Percentiles rank a stretch among this genome's conserved stretches.
phyloP scores from a whole-genome alignment of 1,139 yeast species.

The Candida sojae region DNA sequence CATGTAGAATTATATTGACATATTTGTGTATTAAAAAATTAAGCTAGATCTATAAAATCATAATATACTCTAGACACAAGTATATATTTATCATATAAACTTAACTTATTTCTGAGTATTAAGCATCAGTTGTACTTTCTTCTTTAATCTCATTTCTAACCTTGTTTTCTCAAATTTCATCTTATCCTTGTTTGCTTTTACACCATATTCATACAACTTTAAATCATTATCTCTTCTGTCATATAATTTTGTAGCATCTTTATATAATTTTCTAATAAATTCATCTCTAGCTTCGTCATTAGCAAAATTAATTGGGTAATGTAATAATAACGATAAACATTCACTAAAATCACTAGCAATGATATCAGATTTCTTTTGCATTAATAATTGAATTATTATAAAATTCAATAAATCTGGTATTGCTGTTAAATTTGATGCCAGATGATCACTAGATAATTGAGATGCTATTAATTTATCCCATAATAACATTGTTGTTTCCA shows the following conservation, averaged over 20 bases:
- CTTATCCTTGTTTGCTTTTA: constrained; percentile 34
- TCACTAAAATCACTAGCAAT: constrained; percentile 65
- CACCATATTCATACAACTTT: constrained; percentile 43
- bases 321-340: constrained; percentile 56
- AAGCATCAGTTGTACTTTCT: constrained; percentile 42
- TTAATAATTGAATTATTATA: constrained; percentile 50
- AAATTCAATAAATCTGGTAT: constrained; percentile 49
- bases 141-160: constrained; percentile 46
- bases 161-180: constrained; percentile 47
- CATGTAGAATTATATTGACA: too few relatives aligned
- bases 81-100: neutral
- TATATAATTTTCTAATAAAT: constrained; percentile 28
- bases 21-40: neutral
- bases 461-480: constrained; percentile 62
- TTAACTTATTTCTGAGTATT: constrained; percentile 11
- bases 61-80: too few relatives aligned
- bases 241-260: constrained; percentile 33
- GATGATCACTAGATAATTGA: constrained; percentile 12
- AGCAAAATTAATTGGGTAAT: constrained; percentile 47
- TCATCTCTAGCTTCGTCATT: constrained; percentile 14
- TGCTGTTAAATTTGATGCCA: constrained; percentile 16
- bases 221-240: constrained; percentile 34
- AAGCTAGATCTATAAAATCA: neutral
- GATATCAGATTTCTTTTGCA: constrained; percentile 51
- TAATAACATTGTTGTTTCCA: constrained; percentile 42